Evolutionary conservation across 495 filamentous ascomycete species (phyloP), one percentile per base, ranked within the genome.

Genomic region (Tuber indicum): DNA sequence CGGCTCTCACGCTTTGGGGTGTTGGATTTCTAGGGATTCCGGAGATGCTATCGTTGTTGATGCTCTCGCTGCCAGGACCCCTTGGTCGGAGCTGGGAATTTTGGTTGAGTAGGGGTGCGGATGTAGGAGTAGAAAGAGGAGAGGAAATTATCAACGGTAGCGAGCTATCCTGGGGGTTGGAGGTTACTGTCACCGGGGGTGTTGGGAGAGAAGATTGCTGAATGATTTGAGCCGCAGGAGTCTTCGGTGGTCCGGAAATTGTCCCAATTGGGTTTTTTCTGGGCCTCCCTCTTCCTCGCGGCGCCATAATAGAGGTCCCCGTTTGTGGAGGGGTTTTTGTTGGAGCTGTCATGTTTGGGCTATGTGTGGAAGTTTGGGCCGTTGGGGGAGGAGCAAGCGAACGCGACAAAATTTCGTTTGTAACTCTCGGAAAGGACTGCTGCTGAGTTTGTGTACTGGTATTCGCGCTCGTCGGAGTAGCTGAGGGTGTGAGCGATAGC

Each of bases 1-100:
- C 71, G 26, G 58, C 72, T 72, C 81, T 81, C 49, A 81, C 79
- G 42, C 79, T 81, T 42, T 75, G 80, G 1, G 80, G 79, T 0
- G 80, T 81, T 41, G 80, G 75, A 43, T 75, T 72, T 39, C 73
- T 81, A 19, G 70, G 72, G 19, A 62, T 45, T 36, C 19, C 58
- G n/a, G 58, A 17, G 26, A 66, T 66, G 26, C 19, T 62, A 32
- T 14, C 10, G 26, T 32, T 32, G 4, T 14, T 36, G 14, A 66
- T 26, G 32, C 58, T 17, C 3, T 66, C 58, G 58, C 14, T 32
- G 58, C 26, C 58, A 19, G 26, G 17, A 17, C 14, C 26, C 26
- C 58, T 36, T 19, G 58, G 19, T 16, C 32, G 58, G 32, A 36
- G 58, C 12, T 66, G 58, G 17, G 58, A 66, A 66, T 32, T 5